Conservation (phyloP, 257 asterid species). For the Marsdenia floribunda region DNA sequence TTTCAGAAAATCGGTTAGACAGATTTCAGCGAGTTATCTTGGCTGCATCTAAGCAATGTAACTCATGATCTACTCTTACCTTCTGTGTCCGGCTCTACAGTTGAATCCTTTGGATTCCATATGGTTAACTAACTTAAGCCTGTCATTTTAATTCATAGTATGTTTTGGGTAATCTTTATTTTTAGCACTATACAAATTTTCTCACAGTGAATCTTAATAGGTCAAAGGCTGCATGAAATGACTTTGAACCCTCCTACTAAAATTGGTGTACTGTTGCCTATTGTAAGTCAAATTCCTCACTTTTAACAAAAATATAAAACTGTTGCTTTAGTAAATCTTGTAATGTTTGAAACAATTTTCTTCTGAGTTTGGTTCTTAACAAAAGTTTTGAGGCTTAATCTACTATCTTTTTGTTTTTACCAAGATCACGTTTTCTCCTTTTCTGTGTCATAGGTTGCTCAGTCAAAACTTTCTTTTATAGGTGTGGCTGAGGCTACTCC, state of each 20-base stretch:
- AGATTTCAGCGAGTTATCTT: constrained; percentile 79
- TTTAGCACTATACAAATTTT: neutral
- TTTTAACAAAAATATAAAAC: neutral
- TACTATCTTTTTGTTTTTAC: neutral
- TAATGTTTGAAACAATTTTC: neutral
- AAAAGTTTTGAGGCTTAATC: neutral
- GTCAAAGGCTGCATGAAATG: constrained; percentile 93
- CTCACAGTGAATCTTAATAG: constrained; percentile 28
- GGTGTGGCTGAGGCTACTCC: constrained; percentile 86
- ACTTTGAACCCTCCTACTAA: constrained; percentile 61
- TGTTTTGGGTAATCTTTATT: constrained; percentile 2
- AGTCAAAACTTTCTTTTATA: constrained; percentile 61
- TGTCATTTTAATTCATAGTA: neutral
- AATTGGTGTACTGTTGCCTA: constrained; percentile 50
- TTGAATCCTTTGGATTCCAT: neutral
- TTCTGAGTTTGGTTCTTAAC: neutral
- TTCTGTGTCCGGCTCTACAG: constrained; percentile 10
- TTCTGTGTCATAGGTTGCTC: constrained; percentile 46
- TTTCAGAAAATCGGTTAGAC: constrained; percentile 74
- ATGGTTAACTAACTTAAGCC: constrained; percentile 3
- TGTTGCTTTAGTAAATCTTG: neutral
- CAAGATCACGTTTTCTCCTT: neutral
- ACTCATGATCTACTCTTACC: constrained; percentile 6
- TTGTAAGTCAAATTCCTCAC: constrained; percentile 38
- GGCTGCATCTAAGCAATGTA: constrained; percentile 93